A percentile compares a stretch with the other conserved stretches of the same genome.
These are phyloP conservation scores for Cutaneotrichosporon daszewskae DNA, from an alignment of 1,284 basidiomycete species.

Conservation along the genomic window DNA sequence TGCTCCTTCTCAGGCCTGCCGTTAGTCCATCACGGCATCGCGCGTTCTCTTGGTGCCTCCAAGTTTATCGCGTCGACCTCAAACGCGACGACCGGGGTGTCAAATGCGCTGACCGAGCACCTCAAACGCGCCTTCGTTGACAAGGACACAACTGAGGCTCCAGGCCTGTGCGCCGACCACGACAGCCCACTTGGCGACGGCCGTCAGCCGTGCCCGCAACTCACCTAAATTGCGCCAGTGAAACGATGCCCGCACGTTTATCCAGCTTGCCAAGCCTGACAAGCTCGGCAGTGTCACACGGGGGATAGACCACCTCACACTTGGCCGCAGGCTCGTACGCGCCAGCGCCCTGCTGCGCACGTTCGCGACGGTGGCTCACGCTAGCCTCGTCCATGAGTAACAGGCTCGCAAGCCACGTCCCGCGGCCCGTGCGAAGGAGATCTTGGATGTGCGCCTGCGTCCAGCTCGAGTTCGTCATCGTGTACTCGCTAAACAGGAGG, in stretches of 20 bases:
- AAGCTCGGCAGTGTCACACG: slow-evolving; percentile 80
- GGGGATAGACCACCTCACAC: slow-evolving; percentile 70
- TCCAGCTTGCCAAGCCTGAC: slow-evolving; percentile 57
- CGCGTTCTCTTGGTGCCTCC: not conserved
- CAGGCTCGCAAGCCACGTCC: slow-evolving; percentile 24
- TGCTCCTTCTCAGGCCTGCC: slow-evolving; percentile 86
- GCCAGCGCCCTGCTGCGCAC: slow-evolving; percentile 17
- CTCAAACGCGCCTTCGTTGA: too few species aligned
- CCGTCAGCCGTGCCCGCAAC: too few species aligned
- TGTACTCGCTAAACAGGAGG: slow-evolving; percentile 61
- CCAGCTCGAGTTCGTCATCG: slow-evolving; percentile 96
- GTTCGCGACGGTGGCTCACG: not conserved
- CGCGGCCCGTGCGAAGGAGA: slow-evolving; percentile 52
- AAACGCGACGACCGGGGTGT: too few species aligned
- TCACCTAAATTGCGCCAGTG: slow-evolving; percentile 86
- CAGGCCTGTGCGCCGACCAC: too few species aligned
- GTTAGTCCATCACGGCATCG: not conserved
- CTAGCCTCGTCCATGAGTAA: slow-evolving; percentile 33
- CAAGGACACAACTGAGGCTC: too few species aligned
- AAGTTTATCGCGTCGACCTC: not conserved
- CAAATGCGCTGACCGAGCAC: too few species aligned
- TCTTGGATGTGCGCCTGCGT: slow-evolving; percentile 77
- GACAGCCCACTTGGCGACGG: too few species aligned
- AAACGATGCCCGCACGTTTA: slow-evolving; percentile 63
- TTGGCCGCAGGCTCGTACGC: slow-evolving; percentile 13